Base-by-base conservation (phyloP, 495 filamentous ascomycete genomes). In the Niebla homalea region DNA sequence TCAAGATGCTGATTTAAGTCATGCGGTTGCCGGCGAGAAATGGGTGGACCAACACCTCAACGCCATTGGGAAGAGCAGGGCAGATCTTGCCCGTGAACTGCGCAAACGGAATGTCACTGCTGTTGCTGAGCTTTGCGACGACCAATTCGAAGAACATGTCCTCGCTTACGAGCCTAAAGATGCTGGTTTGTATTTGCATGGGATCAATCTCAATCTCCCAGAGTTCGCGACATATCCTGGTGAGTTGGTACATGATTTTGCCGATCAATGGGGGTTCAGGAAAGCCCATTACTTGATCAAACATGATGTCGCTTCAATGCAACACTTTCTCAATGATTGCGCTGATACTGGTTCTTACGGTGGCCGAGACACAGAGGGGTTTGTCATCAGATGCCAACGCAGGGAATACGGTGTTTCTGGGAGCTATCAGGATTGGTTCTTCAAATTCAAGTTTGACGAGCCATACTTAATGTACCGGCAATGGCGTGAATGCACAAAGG, bases 391-490 rank as follows among this genome's bases (percentile, higher is more conserved):
- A 48, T 97, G 92, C 68, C 81, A 86, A 61, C 76, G 79, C 52
- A 71, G 72, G 46, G 64, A 74, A 19, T 26, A 58, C 18, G 53
- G 48, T 19, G 65, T 62, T 10, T 68, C 67, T 11, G 59, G 59
- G 2, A 64, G 62, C 37, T 92, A 78, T 67, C 70, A 75, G 16
- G 87, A 97, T 63, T 98, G 90, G 90, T 97, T 98, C 68, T 98
- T 97, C 80, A 98, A 98, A 64, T 98, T 87, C 75, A 98, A 98
- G 69, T 98, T 97, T 47, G 92, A 98, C 62, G 93, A 98, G 68
- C 92, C 92, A 0, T 98, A 98, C 63, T 67, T 98, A 56, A 87
- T 98, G 86, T 98, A 95, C 61, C 79, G 92, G 32, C 93, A 97
- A 66, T 98, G 92, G 92, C 84, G 92, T 36, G 92, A 97, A 70